Base-by-base conservation (phyloP, 352 stramenopile genomes). In the Phytophthora melonis region DNA sequence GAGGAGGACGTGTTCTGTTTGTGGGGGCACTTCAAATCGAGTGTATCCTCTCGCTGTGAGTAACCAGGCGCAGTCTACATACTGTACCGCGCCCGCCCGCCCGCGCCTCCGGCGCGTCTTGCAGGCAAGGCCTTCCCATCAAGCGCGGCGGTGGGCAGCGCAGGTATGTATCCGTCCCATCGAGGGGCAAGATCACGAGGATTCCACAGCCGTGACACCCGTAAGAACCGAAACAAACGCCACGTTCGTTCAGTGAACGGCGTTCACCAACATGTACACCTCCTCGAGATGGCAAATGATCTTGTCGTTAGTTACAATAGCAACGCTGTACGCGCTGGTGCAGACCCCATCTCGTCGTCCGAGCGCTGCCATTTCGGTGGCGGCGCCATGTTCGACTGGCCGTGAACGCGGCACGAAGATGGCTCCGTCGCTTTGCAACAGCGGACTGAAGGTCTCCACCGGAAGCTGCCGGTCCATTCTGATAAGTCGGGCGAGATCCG, bases 401-500 rank as follows among this genome's bases (percentile, higher is more conserved):
- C 61, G 59, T 62, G 39, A 62, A 11, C 19, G 47, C 36, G 47
- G 18, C 27, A 36, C 21, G n/a, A 52, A 52, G 18, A 32, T 30
- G 52, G n/a, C 27, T 55, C 30, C 14, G 43, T 27, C 6, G 64
- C 65, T 71, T 74, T 61, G 60, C 55, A 55, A 70, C 43, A 74
- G 66, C 56, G 55, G 54, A 72, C 60, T 68, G 68, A 55, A 60
- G 50, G 49, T 66, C 52, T 70, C 32, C 43, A 50, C 25, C 32
- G 66, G 43, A 69, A 27, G 39, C 25, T 16, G 30, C 30, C 30
- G 39, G 45, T 30, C 53, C 4, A 27, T 68, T 58, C 41, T 58
- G 23, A 53, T 73, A 74, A 74, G 53, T 58, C 56, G 69, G 64
- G 65, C 68, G 41, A 72, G 59, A 70, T 74, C 70, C 65, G 66